phyloP scores from a whole-genome alignment of 257 asterid species.

The Ajuga chamaepitys region DNA sequence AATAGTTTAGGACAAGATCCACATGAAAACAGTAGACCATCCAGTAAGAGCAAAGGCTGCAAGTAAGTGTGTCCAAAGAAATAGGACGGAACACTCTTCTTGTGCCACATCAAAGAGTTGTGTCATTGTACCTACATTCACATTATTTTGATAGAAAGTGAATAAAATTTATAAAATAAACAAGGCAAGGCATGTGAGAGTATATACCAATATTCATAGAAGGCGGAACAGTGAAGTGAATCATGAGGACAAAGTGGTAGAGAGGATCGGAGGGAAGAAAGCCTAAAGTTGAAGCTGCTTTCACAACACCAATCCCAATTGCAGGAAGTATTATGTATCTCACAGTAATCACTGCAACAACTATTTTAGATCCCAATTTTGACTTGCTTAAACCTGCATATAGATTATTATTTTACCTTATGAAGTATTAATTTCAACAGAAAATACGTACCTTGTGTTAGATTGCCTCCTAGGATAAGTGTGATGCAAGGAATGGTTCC shows the following conservation, averaged over 20 bases:
- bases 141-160: neutral
- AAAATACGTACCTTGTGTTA: conserved; percentile 50
- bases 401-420: no score
- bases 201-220: conserved; percentile 72
- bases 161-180: no score
- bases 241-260: conserved; percentile 66
- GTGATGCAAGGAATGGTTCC: conserved; percentile 94
- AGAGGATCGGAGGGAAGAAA: conserved; percentile 75
- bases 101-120: conserved; percentile 84
- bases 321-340: conserved; percentile 55
- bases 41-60: conserved; percentile 70
- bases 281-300: conserved; percentile 49
- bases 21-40: conserved; percentile 94
- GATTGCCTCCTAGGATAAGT: conserved; percentile 86
- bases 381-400: conserved; percentile 64
- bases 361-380: conserved; percentile 26
- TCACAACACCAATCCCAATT: conserved; percentile 59
- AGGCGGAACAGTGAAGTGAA: conserved; percentile 85
- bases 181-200: neutral
- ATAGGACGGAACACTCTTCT: conserved; percentile 79
- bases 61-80: conserved; percentile 79
- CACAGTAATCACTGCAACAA: conserved; percentile 53
- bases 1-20: conserved; percentile 47
- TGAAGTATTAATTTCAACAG: no score
- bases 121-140: conserved; percentile 72